A percentile compares a stretch with the other conserved stretches of the same genome.
These are phyloP conservation scores for Trypanosoma congolense DNA, from an alignment of 208 protist genomes.

Conservation along the genomic window DNA sequence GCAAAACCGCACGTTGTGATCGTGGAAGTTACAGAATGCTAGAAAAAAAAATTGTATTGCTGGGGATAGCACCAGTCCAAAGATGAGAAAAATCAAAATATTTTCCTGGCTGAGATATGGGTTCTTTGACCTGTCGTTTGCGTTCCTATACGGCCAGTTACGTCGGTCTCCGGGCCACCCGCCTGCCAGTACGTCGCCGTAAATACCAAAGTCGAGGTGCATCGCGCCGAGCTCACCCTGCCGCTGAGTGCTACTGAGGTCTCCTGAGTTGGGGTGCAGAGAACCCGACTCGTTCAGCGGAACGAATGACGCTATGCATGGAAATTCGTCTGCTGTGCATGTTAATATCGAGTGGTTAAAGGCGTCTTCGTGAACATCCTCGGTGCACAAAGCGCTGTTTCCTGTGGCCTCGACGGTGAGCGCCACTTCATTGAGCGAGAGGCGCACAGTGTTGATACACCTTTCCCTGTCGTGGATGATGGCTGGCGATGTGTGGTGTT, in stretches of 20 bases:
- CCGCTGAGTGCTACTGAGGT: neutral
- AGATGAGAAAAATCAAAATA: slow-evolving; percentile 6
- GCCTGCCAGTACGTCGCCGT: too few species aligned
- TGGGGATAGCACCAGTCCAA: slow-evolving; percentile 7
- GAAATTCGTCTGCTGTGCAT: neutral
- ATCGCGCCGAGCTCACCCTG: too few species aligned
- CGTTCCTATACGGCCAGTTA: too few species aligned
- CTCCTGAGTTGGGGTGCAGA: neutral
- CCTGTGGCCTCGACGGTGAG: too few species aligned
- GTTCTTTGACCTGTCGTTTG: neutral
- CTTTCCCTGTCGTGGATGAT: too few species aligned
- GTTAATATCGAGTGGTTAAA: neutral
- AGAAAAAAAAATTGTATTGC: slow-evolving; percentile 14
- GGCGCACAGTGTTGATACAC: too few species aligned
- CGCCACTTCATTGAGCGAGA: too few species aligned
- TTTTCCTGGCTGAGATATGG: neutral
- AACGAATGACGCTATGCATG: neutral
- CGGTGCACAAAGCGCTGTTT: neutral
- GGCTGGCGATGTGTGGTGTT: too few species aligned
- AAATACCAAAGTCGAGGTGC: too few species aligned
- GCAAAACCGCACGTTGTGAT: neutral
- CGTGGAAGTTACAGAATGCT: slow-evolving; percentile 6
- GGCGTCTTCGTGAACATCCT: neutral
- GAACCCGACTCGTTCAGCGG: neutral
- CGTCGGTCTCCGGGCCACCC: too few species aligned